Base-by-base conservation (phyloP, 176 grass and related monocot genomes). In the Carex littledalei region DNA sequence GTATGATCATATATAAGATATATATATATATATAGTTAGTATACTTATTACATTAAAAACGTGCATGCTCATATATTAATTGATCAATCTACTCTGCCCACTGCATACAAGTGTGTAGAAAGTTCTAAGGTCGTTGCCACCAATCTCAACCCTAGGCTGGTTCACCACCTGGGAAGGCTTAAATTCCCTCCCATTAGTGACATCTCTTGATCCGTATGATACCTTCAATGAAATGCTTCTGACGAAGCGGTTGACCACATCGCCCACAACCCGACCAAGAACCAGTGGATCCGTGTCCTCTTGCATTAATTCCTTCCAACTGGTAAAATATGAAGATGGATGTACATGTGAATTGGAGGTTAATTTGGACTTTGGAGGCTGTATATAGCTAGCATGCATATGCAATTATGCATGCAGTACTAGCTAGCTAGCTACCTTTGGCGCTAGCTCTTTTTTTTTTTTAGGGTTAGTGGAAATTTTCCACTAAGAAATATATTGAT, bases 131-230 rank as follows among this genome's bases (percentile, higher is more conserved):
- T 76, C 83, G 43, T 70, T 69, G 4, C 39, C 80, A 3, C 86
- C 86, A 84, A 98, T 94, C 56, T 89, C 88, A 49, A 94, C 88
- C 8, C 63, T 59, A 3, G 95, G 95, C 67, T 94, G 88, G 17
- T 45, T 64, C 6, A 53, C 87, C 1, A 98, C 86, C 43, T 91
- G 84, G 49, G 95, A 98, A 18, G 95, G 92, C 82, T 86, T 88
- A 63, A 94, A 90, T 84, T 94, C 95, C 17, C 91, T 94, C 59
- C 95, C 95, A 66, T 87, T 81, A 18, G 89, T 94, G 67, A 98
- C 35, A 61, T 94, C 95, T 65, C 88, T 90, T 41, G 79, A 81
- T 65, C 84, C 86, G 84, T 94, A 98, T 22, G 87, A 1, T 78
- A 98, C 52, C 69, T 86, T 90, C 26, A 94, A 41, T 77, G 70